phyloP scores from a whole-genome alignment of 305 asterid species.

The Galium porrigens region DNA sequence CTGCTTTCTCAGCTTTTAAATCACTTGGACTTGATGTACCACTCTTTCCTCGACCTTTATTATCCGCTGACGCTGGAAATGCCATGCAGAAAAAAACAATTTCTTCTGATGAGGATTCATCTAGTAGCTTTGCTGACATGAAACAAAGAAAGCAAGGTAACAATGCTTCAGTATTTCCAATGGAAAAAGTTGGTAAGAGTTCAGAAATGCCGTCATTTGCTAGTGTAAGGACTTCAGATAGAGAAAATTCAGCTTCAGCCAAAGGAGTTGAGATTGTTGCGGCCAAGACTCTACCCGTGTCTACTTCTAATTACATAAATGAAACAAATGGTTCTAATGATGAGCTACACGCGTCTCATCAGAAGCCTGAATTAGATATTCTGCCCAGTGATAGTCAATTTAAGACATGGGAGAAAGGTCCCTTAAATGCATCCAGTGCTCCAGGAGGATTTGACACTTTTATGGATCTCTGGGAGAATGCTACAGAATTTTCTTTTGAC shows the following conservation, averaged over 20 bases:
- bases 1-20: constrained; percentile 87
- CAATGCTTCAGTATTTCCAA: constrained; percentile 18
- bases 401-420: constrained; percentile 45
- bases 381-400: constrained; percentile 24
- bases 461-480: constrained; percentile 59
- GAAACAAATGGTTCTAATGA: constrained; percentile 20
- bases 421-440: constrained; percentile 46
- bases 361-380: constrained; percentile 26
- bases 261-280: constrained; percentile 18
- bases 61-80: constrained; percentile 29
- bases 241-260: constrained; percentile 21
- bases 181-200: constrained; percentile 27
- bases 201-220: constrained; percentile 20
- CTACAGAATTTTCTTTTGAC: constrained; percentile 62
- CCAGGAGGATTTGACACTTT: constrained; percentile 79
- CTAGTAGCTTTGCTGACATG: constrained; percentile 40
- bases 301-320: constrained; percentile 24
- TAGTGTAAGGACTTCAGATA: constrained; percentile 20
- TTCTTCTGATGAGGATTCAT: constrained; percentile 55
- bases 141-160: constrained; percentile 24
- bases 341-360: constrained; percentile 21
- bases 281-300: constrained; percentile 26
- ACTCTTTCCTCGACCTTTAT: constrained; percentile 42
- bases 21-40: constrained; percentile 76
- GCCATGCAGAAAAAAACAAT: constrained; percentile 33